A percentile compares a stretch with the other conserved stretches of the same genome.
Evolutionary conservation across 768 basidiomycete genomes (phyloP).

Genomic region (Daedaleopsis sinensis): DNA sequence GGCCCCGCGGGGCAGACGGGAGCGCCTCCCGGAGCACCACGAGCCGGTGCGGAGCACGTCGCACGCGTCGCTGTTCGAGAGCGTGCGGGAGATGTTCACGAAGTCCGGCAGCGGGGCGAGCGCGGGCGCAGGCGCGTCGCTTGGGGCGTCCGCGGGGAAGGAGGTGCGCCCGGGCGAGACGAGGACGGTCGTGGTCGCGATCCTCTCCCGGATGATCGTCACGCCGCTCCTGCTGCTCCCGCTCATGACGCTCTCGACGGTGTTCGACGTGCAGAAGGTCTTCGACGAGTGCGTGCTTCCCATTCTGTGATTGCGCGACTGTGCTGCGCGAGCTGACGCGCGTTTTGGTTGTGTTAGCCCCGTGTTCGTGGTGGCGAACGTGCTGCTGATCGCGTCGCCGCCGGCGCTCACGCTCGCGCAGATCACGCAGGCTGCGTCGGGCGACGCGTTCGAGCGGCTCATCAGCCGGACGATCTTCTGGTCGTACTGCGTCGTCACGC

Average conservation of each 20-base stretch:
- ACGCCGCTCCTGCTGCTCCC: slow-evolving; percentile 82
- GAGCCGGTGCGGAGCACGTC: slow-evolving; percentile 28
- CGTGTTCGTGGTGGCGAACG: slow-evolving; percentile 84
- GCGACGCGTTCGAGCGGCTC: slow-evolving; percentile 89
- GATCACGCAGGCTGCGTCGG: slow-evolving; percentile 83
- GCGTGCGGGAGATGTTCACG: slow-evolving; percentile 47
- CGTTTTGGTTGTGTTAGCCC: slow-evolving; percentile 54
- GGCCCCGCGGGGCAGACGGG: neutral
- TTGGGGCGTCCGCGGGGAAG: slow-evolving; percentile 18
- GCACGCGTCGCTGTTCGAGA: slow-evolving; percentile 41
- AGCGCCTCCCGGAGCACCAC: slow-evolving; percentile 17
- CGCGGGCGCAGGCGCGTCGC: slow-evolving; percentile 14
- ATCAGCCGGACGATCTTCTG: slow-evolving; percentile 92
- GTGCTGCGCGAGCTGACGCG: slow-evolving; percentile 3
- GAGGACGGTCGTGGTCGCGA: slow-evolving; percentile 79
- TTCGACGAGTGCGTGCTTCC: slow-evolving; percentile 70
- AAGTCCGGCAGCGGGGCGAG: slow-evolving; percentile 23
- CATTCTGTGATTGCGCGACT: neutral
- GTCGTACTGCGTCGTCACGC: slow-evolving; percentile 88
- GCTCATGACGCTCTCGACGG: slow-evolving; percentile 64
- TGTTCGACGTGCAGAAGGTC: slow-evolving; percentile 57
- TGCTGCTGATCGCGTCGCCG: slow-evolving; percentile 81
- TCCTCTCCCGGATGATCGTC: slow-evolving; percentile 86
- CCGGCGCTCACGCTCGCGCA: slow-evolving; percentile 76
- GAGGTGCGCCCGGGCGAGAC: slow-evolving; percentile 63